These are phyloP conservation scores for Thymus quinquecostatus DNA, from an alignment of 257 asterid genomes.

Conservation along the genomic window DNA sequence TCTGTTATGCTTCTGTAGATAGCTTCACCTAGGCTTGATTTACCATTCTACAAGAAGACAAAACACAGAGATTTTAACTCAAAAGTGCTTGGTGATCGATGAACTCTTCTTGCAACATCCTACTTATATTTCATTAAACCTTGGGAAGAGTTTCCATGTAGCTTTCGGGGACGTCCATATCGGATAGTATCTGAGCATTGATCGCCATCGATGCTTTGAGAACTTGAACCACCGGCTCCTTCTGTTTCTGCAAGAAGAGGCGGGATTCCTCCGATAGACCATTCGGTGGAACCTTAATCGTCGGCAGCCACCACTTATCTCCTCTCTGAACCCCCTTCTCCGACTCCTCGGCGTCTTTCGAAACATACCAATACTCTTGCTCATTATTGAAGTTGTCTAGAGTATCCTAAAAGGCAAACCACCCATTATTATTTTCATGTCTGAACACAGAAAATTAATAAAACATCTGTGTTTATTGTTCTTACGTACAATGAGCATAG, in stretches of 20 bases:
- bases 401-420: constrained; percentile 44
- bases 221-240: constrained; percentile 79
- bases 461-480: neutral
- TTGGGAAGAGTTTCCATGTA: constrained; percentile 88
- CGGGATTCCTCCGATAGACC: constrained; percentile 75
- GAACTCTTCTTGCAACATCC: neutral
- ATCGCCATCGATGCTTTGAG: constrained; percentile 86
- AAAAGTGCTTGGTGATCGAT: neutral
- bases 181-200: constrained; percentile 82
- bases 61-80: neutral
- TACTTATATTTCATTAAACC: constrained; percentile 35
- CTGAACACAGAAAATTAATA: no score
- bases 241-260: constrained; percentile 62
- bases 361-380: constrained; percentile 72
- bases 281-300: constrained; percentile 69
- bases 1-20: constrained; percentile 70
- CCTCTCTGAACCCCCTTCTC: constrained; percentile 63
- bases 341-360: constrained; percentile 68
- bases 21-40: constrained; percentile 78
- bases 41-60: constrained; percentile 60
- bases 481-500: constrained; percentile 82
- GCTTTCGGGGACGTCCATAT: constrained; percentile 88
- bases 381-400: constrained; percentile 60
- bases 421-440: neutral
- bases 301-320: constrained; percentile 93